Conservation (phyloP, 805 yeast genomes). For the Candida ulmi region DNA sequence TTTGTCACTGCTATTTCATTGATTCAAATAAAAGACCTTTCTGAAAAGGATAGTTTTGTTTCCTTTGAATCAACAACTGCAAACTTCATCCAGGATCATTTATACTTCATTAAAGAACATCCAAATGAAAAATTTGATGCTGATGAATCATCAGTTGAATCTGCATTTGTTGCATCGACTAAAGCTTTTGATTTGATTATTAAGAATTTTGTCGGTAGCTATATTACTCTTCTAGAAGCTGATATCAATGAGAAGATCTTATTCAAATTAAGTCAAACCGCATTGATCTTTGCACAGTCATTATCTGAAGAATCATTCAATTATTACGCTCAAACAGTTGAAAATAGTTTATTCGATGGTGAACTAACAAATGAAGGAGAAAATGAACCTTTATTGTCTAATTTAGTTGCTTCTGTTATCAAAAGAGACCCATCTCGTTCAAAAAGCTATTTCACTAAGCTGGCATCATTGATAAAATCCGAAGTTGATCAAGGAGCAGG, state of each 20-base stretch:
- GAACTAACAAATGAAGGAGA: constrained; percentile 56
- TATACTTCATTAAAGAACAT: constrained; percentile 39
- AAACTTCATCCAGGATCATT: constrained; percentile 62
- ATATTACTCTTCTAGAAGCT: constrained; percentile 59
- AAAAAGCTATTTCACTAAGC: constrained; percentile 17
- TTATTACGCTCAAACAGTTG: constrained; percentile 33
- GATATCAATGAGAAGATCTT: constrained; percentile 31
- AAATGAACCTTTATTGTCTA: constrained; percentile 62
- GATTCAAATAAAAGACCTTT: constrained; percentile 64
- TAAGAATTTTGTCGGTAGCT: constrained; percentile 46
- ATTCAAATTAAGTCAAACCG: constrained; percentile 36
- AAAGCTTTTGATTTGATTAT: constrained; percentile 61
- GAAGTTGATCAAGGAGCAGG: constrained; percentile 85
- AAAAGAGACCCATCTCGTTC: constrained; percentile 41
- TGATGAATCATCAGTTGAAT: constrained; percentile 41
- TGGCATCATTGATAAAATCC: constrained; percentile 43
- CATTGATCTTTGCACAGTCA: constrained; percentile 51
- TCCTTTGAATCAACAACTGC: constrained; percentile 34
- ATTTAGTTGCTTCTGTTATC: constrained; percentile 66
- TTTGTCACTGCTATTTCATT: constrained; percentile 66
- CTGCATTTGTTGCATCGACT: constrained; percentile 69
- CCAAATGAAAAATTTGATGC: constrained; percentile 28
- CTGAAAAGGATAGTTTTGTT: constrained; percentile 30
- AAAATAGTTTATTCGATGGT: constrained; percentile 38
- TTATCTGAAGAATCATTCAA: constrained; percentile 51